Evolutionary conservation across 805 yeast species (phyloP), one percentile per base, ranked within the genome.

Genomic region (Candida maris): DNA sequence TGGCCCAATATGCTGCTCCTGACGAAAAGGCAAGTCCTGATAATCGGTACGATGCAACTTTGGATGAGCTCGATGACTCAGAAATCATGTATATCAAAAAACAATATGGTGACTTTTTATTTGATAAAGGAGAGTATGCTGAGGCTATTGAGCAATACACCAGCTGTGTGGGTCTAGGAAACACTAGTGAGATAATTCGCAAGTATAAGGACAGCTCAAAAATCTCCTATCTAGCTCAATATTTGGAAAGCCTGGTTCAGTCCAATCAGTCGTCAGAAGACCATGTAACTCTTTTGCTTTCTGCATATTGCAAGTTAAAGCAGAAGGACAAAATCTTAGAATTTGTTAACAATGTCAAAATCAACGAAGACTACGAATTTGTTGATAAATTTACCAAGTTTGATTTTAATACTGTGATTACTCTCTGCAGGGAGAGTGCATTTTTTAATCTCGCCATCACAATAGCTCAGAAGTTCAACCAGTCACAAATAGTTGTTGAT

Each of bases 301-400:
- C 91, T 42, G 79, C 91, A 33, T 79, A 82, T 51, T 85, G 95
- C 42, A 87, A 88, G 52, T 61, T 86, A 48, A 84, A 81, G 42
- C 71, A 71, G 41, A 70, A 68, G 3, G 73, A 70, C 1, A 79
- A 79, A 31, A 64, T 91, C 19, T 69, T 70, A 25, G 46, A 56
- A 4, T 87, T 85, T 49, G 69, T 86, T 17, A 62, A 69, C 3
- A 52, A 56, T 2, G 49, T 74, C 21, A 60, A 49, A 12, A 39
- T 56, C 13, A 52, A 54, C 29, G 58, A 56, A 9, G 56, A 51
- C 34, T 67, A 62, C 38, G 64, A 62, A 19, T 67, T 67, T n/a
- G 44, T 53, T 1, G 49, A 52, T 8, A 53, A 57, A 6, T 49
- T 56, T 13, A 59, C 65, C 13, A 76, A 69, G 33, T 80, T 87